Conservation (phyloP, 345 rosid genomes). For the Atalantia buxifolia region DNA sequence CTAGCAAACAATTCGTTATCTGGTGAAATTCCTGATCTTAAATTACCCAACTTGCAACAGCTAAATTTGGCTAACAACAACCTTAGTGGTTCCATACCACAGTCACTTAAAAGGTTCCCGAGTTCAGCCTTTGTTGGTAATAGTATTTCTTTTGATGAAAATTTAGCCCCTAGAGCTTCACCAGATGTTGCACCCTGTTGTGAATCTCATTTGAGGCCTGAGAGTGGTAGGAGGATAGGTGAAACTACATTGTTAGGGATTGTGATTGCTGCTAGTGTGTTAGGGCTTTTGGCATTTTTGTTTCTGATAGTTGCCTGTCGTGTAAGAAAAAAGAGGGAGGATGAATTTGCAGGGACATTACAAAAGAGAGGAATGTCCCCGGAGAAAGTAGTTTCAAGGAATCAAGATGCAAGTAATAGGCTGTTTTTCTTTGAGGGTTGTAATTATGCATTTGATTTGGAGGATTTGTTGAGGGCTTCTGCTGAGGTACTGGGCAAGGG, state of each 20-base stretch:
- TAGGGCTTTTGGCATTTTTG: slow-evolving; percentile 43
- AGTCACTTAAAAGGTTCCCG: slow-evolving; percentile 58
- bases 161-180: slow-evolving; percentile 23
- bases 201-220: slow-evolving; percentile 22
- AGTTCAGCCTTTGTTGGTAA: slow-evolving; percentile 64
- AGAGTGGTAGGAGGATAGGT: slow-evolving; percentile 32
- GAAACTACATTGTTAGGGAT: slow-evolving; percentile 55
- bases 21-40: slow-evolving; percentile 71
- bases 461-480: slow-evolving; percentile 94
- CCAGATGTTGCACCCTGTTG: slow-evolving; percentile 30
- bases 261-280: slow-evolving; percentile 38
- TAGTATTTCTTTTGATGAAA: slow-evolving; percentile 32
- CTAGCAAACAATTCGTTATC: slow-evolving; percentile 79
- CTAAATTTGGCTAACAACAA: slow-evolving; percentile 62
- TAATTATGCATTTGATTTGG: slow-evolving; percentile 83
- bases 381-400: slow-evolving; percentile 71
- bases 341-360: slow-evolving; percentile 42
- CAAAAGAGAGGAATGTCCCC: slow-evolving; percentile 82
- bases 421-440: slow-evolving; percentile 95
- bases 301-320: slow-evolving; percentile 53
- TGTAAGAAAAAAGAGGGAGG: slow-evolving; percentile 41
- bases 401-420: slow-evolving; percentile 73
- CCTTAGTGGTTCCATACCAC: slow-evolving; percentile 58
- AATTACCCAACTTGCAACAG: slow-evolving; percentile 50
- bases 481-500: slow-evolving; percentile 99